A percentile compares a stretch with the other conserved stretches of the same genome.
Evolutionary conservation across 2,329 filamentous ascomycete genomes (phyloP).

Genomic region (Pseudomassariella vexata): DNA sequence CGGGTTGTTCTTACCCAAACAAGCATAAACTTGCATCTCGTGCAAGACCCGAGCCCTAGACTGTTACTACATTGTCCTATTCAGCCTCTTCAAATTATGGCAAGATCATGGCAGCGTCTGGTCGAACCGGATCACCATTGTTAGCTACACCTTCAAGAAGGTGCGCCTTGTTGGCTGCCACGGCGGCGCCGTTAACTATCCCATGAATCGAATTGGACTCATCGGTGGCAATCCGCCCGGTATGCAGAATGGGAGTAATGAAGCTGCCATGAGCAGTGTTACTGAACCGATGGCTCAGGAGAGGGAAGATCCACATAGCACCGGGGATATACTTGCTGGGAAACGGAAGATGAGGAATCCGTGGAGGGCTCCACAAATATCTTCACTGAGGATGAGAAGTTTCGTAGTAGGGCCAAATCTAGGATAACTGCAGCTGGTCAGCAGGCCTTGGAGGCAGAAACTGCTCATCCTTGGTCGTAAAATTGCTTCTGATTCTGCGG

Average conservation of each 20-base stretch:
- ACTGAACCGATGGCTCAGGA: slow-evolving; percentile 39
- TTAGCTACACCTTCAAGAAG: slow-evolving; percentile 66
- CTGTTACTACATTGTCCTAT: slow-evolving; percentile 79
- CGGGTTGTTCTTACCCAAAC: slow-evolving; percentile 22
- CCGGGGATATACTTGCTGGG: slow-evolving; percentile 33
- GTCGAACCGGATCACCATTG: slow-evolving; percentile 53
- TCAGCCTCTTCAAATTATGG: slow-evolving; percentile 57
- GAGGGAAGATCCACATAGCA: slow-evolving; percentile 46
- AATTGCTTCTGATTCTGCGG: too few relatives aligned
- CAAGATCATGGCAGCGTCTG: slow-evolving; percentile 42
- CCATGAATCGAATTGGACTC: slow-evolving; percentile 38
- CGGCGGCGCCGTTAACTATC: slow-evolving; percentile 54
- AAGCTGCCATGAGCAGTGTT: slow-evolving; percentile 34
- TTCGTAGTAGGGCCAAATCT: slow-evolving; percentile 32
- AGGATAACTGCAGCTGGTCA: slow-evolving; percentile 22
- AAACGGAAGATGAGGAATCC: slow-evolving; percentile 46
- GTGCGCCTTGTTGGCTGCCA: slow-evolving; percentile 58
- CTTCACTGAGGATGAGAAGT: slow-evolving; percentile 22
- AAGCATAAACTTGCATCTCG: slow-evolving; percentile 33
- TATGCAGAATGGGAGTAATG: slow-evolving; percentile 28
- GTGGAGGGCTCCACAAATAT: slow-evolving; percentile 39
- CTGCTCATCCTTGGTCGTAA: slow-evolving; percentile 32
- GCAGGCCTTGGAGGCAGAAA: slow-evolving; percentile 33
- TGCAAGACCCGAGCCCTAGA: slow-evolving; percentile 72
- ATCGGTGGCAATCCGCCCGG: slow-evolving; percentile 60